Evolutionary conservation across 148 eudicot genomes (phyloP), one percentile per base, ranked within the genome.

Genomic region (Chenopodium suecicum): DNA sequence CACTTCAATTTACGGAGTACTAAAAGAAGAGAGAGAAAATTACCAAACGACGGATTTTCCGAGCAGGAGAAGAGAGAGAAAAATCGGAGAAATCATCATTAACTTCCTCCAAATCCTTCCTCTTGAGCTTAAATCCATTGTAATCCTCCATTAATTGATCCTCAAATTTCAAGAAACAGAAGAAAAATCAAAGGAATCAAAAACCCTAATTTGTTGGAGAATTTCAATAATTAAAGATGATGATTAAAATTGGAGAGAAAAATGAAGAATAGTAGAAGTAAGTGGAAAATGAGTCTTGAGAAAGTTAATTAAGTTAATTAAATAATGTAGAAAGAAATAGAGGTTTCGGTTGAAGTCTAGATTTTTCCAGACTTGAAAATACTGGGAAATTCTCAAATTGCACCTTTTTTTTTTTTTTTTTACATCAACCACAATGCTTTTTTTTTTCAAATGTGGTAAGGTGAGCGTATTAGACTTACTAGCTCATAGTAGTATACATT

Each of bases 41-140:
- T 56, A 95, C 98, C 90, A 95, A 88, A 10, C 98, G 87, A 22
- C 98, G 97, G 25, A 91, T 94, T 86, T 94, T 94, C 22, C 81
- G 87, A 71, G 98, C 98, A 48, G 97, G 97, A 16, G 98, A 89
- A 44, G 90, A 91, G 70, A 90, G 92, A 78, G 92, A 84, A 80
- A 93, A 95, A n/a, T 93, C 98, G 67, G 93, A 93, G 85, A 93
- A 90, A 9, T 91, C 93, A 23, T 90, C 84, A 70, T 86, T 85
- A 73, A 91, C 92, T 8, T 88, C 90, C 0, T 92, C 93, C 4
- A 91, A 70, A 20, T 87, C 90, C 79, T 91, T 94, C 83, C 98
- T 87, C 83, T 92, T 94, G 84, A 88, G 78, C 80, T 86, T 88
- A 82, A 78, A 66, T 76, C 79, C 65, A 23, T 17, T 44, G 76